These are phyloP conservation scores for Aspergillus cejpii DNA, from an alignment of 2,329 filamentous ascomycete species.

Conservation along the genomic window DNA sequence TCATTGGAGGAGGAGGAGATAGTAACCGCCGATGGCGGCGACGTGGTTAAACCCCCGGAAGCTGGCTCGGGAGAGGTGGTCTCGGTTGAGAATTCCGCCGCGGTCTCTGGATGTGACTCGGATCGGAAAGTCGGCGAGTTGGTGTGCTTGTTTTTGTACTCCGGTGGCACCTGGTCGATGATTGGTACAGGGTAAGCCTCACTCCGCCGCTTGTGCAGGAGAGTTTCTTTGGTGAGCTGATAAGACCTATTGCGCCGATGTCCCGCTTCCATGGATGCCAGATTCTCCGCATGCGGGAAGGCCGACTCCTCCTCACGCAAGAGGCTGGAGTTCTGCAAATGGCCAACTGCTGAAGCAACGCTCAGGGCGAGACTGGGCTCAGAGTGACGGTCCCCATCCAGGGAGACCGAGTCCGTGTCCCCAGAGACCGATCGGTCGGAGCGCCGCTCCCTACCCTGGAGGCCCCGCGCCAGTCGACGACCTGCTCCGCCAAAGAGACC, in stretches of 20 bases:
- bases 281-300: constrained; percentile 9
- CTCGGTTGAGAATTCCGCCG: constrained; percentile 12
- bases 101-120: constrained; percentile 9
- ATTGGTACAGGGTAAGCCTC: constrained; percentile 21
- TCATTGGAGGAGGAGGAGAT: constrained; percentile 44
- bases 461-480: constrained; percentile 31
- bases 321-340: constrained; percentile 36
- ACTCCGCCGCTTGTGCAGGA: constrained; percentile 28
- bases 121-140: constrained; percentile 18
- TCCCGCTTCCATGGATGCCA: constrained; percentile 10
- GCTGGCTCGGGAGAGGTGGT: constrained; percentile 15
- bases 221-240: constrained; percentile 33
- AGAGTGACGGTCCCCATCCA: constrained; percentile 34
- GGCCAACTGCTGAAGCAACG: constrained; percentile 40
- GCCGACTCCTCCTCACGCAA: constrained; percentile 23
- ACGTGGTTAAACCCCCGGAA: constrained; percentile 26
- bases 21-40: constrained; percentile 41
- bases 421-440: constrained; percentile 30
- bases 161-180: constrained; percentile 10
- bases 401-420: constrained; percentile 32
- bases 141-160: constrained; percentile 21
- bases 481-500: constrained; percentile 39
- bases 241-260: constrained; percentile 36
- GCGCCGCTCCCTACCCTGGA: constrained; percentile 35
- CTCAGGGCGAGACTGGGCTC: constrained; percentile 42